Evolutionary conservation across 1,284 basidiomycete species (phyloP), one percentile per base, ranked within the genome.

Genomic region (Flammula alnicola): DNA sequence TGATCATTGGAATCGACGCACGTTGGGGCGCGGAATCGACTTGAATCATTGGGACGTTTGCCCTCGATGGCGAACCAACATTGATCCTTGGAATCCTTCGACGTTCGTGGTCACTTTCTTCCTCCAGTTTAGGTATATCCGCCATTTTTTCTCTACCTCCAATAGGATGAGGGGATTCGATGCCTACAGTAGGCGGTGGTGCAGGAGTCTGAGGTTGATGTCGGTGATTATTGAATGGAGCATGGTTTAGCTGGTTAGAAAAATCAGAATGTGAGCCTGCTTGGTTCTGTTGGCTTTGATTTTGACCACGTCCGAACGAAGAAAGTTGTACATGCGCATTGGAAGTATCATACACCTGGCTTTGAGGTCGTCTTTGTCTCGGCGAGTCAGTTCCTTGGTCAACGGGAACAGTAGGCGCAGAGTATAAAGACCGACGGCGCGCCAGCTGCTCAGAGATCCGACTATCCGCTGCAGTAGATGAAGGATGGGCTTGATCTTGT

Each of bases 111-210:
- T 62, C 60, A 23, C 58, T 53, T 44, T 55, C 57, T 44, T 62
- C 61, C 52, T 69, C 68, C 56, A 76, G 66, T 50, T 60, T 64
- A 10, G 63, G 63, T 20, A 77, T 68, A 60, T 77, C 67, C 3
- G 73, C 69, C 45, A 62, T 63, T 47, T 62, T 72, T 37, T 71
- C 71, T 20, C 74, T 59, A 4, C 75, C 75, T 12, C 73, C 74
- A n/a, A 75, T 57, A 12, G 75, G 76, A 14, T 72, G 66, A 33
- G 76, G 76, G 9, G 73, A 75, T 51, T 76, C 73, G 29, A 77
- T 75, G 17, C 68, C 63, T 25, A 71, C 60, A 7, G 63, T 54
- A 26, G 60, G 60, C 14, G 58, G 59, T 25, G 63, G 58, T 38
- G 60, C 61, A 23, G 65, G 62, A 9, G 61, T 63, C 30, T 66